phyloP scores from a whole-genome alignment of 306 rosid genomes.

The Boehmeria nivea region DNA sequence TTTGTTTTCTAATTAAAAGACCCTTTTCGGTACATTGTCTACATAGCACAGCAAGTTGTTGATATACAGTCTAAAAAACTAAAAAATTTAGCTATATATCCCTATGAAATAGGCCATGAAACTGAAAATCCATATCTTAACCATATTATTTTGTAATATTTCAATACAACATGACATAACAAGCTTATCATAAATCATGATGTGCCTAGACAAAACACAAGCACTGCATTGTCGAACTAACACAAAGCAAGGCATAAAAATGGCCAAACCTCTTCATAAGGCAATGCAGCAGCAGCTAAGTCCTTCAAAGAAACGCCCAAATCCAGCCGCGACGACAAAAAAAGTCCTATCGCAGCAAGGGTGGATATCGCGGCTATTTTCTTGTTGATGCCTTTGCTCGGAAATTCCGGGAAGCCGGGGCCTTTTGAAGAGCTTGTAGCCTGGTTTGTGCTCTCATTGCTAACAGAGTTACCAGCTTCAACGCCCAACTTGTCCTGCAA shows the following conservation, averaged over 20 bases:
- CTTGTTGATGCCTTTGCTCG: constrained; percentile 53
- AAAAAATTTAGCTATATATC: too few relatives aligned
- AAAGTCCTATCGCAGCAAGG: constrained; percentile 71
- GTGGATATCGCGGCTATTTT: constrained; percentile 59
- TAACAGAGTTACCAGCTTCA: constrained; percentile 28
- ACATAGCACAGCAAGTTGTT: too few relatives aligned
- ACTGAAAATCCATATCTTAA: too few relatives aligned
- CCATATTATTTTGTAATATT: too few relatives aligned
- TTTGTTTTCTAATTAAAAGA: too few relatives aligned
- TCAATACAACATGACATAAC: too few relatives aligned
- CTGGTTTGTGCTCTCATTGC: constrained; percentile 25
- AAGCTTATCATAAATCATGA: too few relatives aligned
- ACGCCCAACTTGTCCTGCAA: constrained; percentile 34
- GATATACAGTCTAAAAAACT: too few relatives aligned
- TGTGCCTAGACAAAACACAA: too few relatives aligned
- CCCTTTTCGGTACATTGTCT: too few relatives aligned
- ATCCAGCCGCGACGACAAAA: constrained; percentile 63
- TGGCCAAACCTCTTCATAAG: constrained; percentile 67
- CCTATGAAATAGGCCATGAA: too few relatives aligned
- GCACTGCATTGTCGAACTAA: background rate
- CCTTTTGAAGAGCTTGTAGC: constrained; percentile 30
- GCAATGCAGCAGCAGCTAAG: constrained; percentile 72
- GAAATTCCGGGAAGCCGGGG: constrained; percentile 45
- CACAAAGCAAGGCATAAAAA: background rate
- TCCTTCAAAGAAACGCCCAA: constrained; percentile 93